Conservation (phyloP, 2,329 filamentous ascomycete species). For the Drechslerella dactyloides region DNA sequence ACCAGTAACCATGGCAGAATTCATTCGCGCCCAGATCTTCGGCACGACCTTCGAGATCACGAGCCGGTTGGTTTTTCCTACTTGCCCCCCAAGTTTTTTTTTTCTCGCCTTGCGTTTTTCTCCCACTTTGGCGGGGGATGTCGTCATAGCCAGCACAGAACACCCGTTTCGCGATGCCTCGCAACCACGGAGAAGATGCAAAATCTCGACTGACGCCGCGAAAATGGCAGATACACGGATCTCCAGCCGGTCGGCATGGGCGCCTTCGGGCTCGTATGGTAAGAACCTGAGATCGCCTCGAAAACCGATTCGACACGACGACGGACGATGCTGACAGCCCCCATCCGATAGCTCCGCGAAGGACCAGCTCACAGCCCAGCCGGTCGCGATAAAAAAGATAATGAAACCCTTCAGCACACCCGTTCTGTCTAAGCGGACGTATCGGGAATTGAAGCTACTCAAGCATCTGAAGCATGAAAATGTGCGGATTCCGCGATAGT, state of each 20-base stretch:
- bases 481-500: constrained; percentile 62
- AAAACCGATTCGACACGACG: background rate
- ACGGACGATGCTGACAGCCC: constrained; percentile 1
- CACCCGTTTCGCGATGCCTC: constrained; percentile 19
- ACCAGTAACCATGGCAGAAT: constrained; percentile 84
- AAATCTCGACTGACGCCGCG: constrained; percentile 24
- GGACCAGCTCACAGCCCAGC: constrained; percentile 95
- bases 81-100: constrained; percentile 18
- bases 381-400: constrained; percentile 99
- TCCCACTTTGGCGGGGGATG: constrained; percentile 33
- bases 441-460: constrained; percentile 93
- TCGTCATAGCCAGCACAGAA: constrained; percentile 41
- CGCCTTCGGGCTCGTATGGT: constrained; percentile 98
- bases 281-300: constrained; percentile 57
- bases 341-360: constrained; percentile 76
- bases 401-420: constrained; percentile 99
- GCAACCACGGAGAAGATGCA: constrained; percentile 44
- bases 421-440: constrained; percentile 95
- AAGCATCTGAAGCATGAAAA: constrained; percentile 98
- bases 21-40: constrained; percentile 98
- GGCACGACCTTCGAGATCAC: constrained; percentile 99
- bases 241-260: constrained; percentile 99
- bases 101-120: constrained; percentile 28
- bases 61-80: constrained; percentile 71
- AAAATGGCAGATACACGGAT: constrained; percentile 79